Evolutionary conservation across 2,329 filamentous ascomycete genomes (phyloP).

Genomic region (Trichoderma guizhouense): DNA sequence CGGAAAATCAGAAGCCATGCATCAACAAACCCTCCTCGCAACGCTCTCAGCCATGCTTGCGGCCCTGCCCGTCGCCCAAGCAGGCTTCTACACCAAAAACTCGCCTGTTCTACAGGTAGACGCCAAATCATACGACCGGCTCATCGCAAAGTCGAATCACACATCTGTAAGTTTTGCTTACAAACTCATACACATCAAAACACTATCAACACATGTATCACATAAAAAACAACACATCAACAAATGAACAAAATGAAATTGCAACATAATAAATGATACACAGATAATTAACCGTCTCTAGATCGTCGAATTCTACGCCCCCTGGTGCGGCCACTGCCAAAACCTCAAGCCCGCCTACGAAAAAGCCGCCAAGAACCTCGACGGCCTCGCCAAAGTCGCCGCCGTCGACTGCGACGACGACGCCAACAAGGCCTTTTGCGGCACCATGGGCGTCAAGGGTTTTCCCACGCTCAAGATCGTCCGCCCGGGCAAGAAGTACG

Average conservation of each 20-base stretch:
- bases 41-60: slow-evolving; percentile 57
- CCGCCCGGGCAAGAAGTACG: slow-evolving; percentile 73
- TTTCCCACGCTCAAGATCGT: slow-evolving; percentile 97
- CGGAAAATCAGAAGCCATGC: slow-evolving; percentile 41
- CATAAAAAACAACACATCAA: neutral
- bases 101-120: slow-evolving; percentile 84
- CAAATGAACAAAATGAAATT: neutral
- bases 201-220: neutral
- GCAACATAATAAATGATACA: neutral
- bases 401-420: slow-evolving; percentile 96
- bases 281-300: slow-evolving; percentile 26
- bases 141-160: slow-evolving; percentile 87
- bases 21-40: slow-evolving; percentile 48
- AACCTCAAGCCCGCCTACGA: slow-evolving; percentile 95
- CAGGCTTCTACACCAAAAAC: slow-evolving; percentile 77
- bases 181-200: neutral
- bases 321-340: slow-evolving; percentile 97
- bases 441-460: slow-evolving; percentile 80
- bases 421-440: slow-evolving; percentile 83
- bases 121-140: slow-evolving; percentile 71
- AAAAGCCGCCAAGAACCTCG: slow-evolving; percentile 83
- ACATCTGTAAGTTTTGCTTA: slow-evolving; percentile 66
- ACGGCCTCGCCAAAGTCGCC: slow-evolving; percentile 90
- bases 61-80: slow-evolving; percentile 61
- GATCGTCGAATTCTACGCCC: slow-evolving; percentile 86